Conservation (phyloP, 1,139 yeast genomes). For the Suhomyces terraborum region DNA sequence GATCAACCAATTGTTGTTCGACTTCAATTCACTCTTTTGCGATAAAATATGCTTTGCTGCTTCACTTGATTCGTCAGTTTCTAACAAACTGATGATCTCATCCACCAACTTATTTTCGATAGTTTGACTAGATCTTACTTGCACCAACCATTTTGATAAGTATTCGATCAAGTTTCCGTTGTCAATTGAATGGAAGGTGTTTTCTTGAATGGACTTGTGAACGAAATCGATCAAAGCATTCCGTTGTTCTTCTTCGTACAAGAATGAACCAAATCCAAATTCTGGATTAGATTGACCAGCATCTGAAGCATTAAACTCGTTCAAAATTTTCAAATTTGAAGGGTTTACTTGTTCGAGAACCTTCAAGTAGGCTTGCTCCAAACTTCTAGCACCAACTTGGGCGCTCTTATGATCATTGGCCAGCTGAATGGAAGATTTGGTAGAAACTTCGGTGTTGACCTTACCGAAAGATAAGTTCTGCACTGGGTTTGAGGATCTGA, state of each 20-base stretch:
- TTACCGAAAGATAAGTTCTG: conserved; percentile 68
- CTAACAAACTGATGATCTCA: conserved; percentile 45
- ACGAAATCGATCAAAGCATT: conserved; percentile 50
- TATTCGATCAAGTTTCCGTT: conserved; percentile 54
- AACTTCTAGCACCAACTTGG: conserved; percentile 46
- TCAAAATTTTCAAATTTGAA: conserved; percentile 57
- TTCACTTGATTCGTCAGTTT: conserved; percentile 40
- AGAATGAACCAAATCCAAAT: conserved; percentile 79
- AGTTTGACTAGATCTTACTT: conserved; percentile 33
- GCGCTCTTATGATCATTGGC: conserved; percentile 33
- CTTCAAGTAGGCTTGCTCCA: conserved; percentile 80
- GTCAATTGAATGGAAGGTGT: conserved; percentile 48
- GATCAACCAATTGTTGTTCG: conserved; percentile 73
- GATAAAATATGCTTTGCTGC: conserved; percentile 48
- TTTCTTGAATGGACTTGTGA: conserved; percentile 50
- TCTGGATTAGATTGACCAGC: conserved; percentile 68
- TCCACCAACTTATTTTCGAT: conserved; percentile 30
- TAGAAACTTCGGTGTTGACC: conserved; percentile 30
- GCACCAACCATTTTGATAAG: conserved; percentile 70
- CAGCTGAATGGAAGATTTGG: conserved; percentile 31
- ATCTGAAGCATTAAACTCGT: conserved; percentile 43
- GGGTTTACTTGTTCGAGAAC: conserved; percentile 70
- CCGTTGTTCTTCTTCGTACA: conserved; percentile 58
- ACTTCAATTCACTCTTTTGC: conserved; percentile 45
- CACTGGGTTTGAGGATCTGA: conserved; percentile 54